Evolutionary conservation across 2,329 filamentous ascomycete genomes (phyloP).

Genomic region (Epichloe typhina): DNA sequence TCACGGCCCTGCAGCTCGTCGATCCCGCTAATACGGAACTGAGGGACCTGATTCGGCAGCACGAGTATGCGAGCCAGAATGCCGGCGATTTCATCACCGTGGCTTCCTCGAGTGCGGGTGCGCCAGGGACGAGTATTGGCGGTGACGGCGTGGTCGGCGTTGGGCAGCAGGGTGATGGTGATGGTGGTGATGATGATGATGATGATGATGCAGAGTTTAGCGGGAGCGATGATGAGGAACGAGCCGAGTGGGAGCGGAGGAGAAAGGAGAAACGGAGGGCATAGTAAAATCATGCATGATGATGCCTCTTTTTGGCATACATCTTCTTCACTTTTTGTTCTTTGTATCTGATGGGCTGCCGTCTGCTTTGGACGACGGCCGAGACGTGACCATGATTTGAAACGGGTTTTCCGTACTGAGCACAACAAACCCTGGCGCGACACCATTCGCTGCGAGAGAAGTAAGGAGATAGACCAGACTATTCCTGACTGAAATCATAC

Average conservation of each 20-base stretch:
- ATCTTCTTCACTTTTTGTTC: background rate
- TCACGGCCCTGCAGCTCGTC: constrained; percentile 58
- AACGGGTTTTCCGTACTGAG: background rate
- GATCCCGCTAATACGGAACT: constrained; percentile 56
- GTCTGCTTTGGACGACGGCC: background rate
- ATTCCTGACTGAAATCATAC: background rate
- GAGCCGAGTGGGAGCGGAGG: constrained; percentile 46
- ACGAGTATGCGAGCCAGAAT: constrained; percentile 52
- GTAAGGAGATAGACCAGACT: background rate
- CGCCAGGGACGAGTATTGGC: constrained; percentile 5
- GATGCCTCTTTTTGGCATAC: background rate
- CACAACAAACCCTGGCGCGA: background rate
- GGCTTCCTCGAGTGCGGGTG: constrained; percentile 1
- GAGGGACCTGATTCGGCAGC: constrained; percentile 50
- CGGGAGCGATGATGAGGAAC: constrained; percentile 51
- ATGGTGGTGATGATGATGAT: constrained; percentile 12
- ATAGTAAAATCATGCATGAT: constrained; percentile 4
- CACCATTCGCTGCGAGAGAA: background rate
- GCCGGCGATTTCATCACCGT: constrained; percentile 41
- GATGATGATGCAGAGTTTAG: constrained; percentile 50
- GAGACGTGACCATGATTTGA: background rate
- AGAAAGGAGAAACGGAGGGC: constrained; percentile 25
- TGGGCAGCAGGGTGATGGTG: background rate
- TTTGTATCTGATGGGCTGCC: too few species aligned
- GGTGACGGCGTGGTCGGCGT: constrained; percentile 5